Base-by-base conservation (phyloP, 75 land plant species). In the Picea glauca region DNA sequence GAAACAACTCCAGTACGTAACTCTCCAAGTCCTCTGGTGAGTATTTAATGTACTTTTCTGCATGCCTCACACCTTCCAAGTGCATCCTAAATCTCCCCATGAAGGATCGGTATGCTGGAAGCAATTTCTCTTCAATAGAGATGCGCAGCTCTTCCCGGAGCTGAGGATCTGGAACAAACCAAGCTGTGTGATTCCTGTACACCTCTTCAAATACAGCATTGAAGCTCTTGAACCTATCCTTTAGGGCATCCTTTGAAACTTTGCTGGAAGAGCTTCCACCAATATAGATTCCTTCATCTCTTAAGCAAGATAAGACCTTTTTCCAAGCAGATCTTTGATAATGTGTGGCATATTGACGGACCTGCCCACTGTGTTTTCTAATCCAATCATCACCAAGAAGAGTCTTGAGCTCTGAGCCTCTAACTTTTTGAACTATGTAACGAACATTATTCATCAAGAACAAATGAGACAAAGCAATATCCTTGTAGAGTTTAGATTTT, bases 21-120 rank as follows among this genome's bases (percentile, higher is more conserved):
- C 64, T 79, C 85, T 88, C 85, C 18, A 94, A 81, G 68, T 93
- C 96, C 46, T 94, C 92, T 5, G 90, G 79, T 15, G 83, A 85
- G 65, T 92, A 94, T 79, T 92, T 94, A 20, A 94, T 85, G 73
- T 90, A 89, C 75, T 68, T 88, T 23, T 84, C 88, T 18, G 84
- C 80, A 74, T 90, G 83, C 62, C 88, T 74, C 43, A 63, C 86
- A 59, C 80, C 58, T 60, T 86, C 91, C 70, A 88, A 68, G 46
- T 84, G 83, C 32, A 38, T 59, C 21, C 72, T 58, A 59, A 79
- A 82, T 65, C 88, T 80, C 13, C 92, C 86, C 30, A 82, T 18
- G 80, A 95, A 95, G 35, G 88, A 76, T n/a, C 96, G 80, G 72
- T 93, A 95, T 14, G 96, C 98, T 54, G 87, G 96, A 61, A 95